A percentile compares a stretch with the other conserved stretches of the same genome.
These are phyloP conservation scores for Aspergillus tubingensis DNA, from an alignment of 2,329 filamentous ascomycete species.

Conservation along the genomic window DNA sequence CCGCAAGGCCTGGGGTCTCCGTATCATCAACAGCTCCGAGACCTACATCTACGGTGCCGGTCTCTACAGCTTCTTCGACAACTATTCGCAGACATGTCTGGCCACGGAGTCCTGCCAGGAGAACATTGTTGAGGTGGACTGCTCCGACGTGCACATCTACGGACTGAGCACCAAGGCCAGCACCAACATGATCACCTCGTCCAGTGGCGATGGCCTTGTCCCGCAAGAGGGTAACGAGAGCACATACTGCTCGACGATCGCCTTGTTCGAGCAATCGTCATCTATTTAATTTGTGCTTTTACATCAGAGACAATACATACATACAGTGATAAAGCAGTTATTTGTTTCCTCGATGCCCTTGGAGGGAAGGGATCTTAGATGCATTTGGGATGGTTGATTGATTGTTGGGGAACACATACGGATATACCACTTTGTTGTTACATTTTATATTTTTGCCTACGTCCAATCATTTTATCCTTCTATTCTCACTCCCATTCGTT, in stretches of 20 bases:
- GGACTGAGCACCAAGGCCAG: slow-evolving; percentile 74
- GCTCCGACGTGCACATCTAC: slow-evolving; percentile 63
- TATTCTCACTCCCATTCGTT: no score
- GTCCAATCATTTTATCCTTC: no score
- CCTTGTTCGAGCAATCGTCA: slow-evolving; percentile 42
- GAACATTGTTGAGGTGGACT: slow-evolving; percentile 74
- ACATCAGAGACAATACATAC: no score
- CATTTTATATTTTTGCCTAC: no score
- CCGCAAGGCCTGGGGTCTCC: slow-evolving; percentile 76
- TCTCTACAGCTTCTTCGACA: slow-evolving; percentile 81
- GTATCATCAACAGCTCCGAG: slow-evolving; percentile 67
- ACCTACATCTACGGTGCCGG: slow-evolving; percentile 72
- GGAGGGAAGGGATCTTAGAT: no score
- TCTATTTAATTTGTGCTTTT: background rate
- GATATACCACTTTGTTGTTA: no score
- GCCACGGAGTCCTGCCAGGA: slow-evolving; percentile 69
- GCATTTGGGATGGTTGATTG: no score
- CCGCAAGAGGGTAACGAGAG: slow-evolving; percentile 43
- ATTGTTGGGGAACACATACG: no score
- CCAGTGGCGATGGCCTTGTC: slow-evolving; percentile 38
- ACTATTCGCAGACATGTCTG: slow-evolving; percentile 73
- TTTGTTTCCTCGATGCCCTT: no score
- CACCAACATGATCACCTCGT: slow-evolving; percentile 67
- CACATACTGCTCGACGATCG: slow-evolving; percentile 49
- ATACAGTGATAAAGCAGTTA: no score